Base-by-base conservation (phyloP, 2,329 filamentous ascomycete genomes). In the Ascochyta lentis region DNA sequence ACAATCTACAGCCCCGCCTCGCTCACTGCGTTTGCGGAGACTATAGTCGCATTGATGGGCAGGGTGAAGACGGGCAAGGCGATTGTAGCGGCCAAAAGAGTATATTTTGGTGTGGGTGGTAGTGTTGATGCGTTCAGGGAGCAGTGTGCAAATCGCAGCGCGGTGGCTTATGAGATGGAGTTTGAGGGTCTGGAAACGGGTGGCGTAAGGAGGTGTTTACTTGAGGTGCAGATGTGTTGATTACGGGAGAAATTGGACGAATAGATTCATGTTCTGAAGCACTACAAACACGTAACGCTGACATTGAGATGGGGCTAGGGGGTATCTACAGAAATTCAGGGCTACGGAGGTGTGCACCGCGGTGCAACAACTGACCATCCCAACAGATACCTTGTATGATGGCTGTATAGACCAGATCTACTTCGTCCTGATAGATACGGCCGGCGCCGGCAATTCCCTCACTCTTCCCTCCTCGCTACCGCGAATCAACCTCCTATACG, bases 31-130 rank as follows among this genome's bases (percentile, higher is more conserved):
- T 95, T 94, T 69, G 85, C 87, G 0, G 84, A 89, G 35, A 86
- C 87, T 4, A 78, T 92, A 12, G 81, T 89, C 38, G 77, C 77
- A 4, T 77, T 91, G 15, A 76, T 92, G 40, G 67, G 69, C 40
- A 64, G 77, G 13, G 79, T 86, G 45, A 78, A 80, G 46, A 77
- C 78, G 47, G 84, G 86, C 0, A 83, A 83, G 44, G 86, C 88
- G 1, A 78, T 92, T 19, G 83, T 94, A 5, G 90, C 84, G 3
- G 91, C 91, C 1, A 95, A 95, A 78, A 84, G 86, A 61, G 81
- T 93, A 10, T 95, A 95, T 75, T 95, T 95, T 75, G 91, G 91
- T 3, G 91, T 95, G 5, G 91, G 91, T 0, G 91, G 91, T 0
- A 92, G 90, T 19, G 82, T 95, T 22, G 89, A 92, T 71, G 90